These are phyloP conservation scores for Marsdenia floribunda DNA, from an alignment of 257 asterid species.

Conservation along the genomic window DNA sequence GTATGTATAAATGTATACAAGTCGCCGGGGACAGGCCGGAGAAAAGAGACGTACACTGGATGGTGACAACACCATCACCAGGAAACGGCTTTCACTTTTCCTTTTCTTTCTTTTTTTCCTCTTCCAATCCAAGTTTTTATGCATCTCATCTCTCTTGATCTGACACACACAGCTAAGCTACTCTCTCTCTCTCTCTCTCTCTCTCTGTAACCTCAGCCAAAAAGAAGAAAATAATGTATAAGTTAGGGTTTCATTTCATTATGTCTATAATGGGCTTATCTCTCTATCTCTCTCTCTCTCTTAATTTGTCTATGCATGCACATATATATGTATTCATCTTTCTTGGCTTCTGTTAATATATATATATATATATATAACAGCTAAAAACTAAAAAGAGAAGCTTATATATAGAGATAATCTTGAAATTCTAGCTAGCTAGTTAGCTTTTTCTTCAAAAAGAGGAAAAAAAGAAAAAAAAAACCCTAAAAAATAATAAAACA, in stretches of 20 bases:
- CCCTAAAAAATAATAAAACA: constrained; percentile 11
- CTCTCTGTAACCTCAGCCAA: not conserved
- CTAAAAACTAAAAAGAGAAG: not conserved
- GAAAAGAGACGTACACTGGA: constrained; percentile 14
- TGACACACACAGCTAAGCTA: not conserved
- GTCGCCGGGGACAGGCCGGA: constrained; percentile 13
- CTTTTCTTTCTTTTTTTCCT: not conserved
- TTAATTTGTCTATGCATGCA: not conserved
- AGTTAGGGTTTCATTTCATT: constrained; percentile 11
- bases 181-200: not conserved
- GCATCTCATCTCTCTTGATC: not conserved
- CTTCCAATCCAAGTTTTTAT: constrained; percentile 4
- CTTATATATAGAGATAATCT: constrained; percentile 1
- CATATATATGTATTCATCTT: not conserved
- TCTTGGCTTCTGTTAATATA: not conserved
- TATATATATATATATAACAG: not conserved
- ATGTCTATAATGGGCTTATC: not conserved
- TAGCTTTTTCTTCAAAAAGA: not conserved
- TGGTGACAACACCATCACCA: constrained; percentile 18
- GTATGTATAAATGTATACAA: not conserved
- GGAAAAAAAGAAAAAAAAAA: constrained; percentile 1
- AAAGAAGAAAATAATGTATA: not conserved
- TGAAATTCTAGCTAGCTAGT: not conserved
- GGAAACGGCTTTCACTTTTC: not conserved
- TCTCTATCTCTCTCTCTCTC: not conserved